These are phyloP conservation scores for Microthlaspi erraticum DNA, from an alignment of 345 rosid genomes.

Conservation along the genomic window DNA sequence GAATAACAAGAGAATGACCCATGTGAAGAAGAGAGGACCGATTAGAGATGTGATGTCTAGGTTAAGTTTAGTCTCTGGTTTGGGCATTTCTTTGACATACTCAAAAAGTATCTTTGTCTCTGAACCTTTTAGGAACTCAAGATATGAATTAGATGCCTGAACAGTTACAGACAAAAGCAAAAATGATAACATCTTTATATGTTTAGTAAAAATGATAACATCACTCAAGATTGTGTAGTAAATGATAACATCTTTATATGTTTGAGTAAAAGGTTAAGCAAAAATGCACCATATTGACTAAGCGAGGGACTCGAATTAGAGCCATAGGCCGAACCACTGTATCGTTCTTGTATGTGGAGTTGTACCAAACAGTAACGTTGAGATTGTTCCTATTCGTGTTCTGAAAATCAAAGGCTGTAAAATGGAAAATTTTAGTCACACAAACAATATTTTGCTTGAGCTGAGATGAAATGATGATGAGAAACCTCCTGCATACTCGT, in stretches of 20 bases:
- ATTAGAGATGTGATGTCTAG: conserved; percentile 76
- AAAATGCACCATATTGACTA: conserved; percentile 74
- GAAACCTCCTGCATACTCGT: conserved; percentile 80
- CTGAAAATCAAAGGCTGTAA: conserved; percentile 87
- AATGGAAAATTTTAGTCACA: conserved; percentile 17
- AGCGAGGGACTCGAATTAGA: conserved; percentile 71
- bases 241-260: conserved; percentile 1
- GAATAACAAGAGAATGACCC: conserved; percentile 63
- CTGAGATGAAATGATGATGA: conserved; percentile 33
- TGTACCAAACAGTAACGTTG: conserved; percentile 85
- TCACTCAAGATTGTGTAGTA: neutral
- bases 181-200: conserved; percentile 1
- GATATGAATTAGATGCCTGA: conserved; percentile 88
- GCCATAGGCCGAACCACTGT: conserved; percentile 38
- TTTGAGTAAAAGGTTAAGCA: neutral
- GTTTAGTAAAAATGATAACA: conserved; percentile 20
- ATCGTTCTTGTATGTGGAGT: conserved; percentile 66
- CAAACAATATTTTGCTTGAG: neutral
- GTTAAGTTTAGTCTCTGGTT: conserved; percentile 49
- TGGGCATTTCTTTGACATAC: conserved; percentile 87
- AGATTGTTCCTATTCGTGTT: conserved; percentile 60
- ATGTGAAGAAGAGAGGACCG: conserved; percentile 81
- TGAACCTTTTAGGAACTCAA: conserved; percentile 63
- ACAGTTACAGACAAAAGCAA: neutral
- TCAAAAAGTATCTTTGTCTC: conserved; percentile 64